phyloP scores from a whole-genome alignment of 345 rosid genomes.

The Punica granatum region DNA sequence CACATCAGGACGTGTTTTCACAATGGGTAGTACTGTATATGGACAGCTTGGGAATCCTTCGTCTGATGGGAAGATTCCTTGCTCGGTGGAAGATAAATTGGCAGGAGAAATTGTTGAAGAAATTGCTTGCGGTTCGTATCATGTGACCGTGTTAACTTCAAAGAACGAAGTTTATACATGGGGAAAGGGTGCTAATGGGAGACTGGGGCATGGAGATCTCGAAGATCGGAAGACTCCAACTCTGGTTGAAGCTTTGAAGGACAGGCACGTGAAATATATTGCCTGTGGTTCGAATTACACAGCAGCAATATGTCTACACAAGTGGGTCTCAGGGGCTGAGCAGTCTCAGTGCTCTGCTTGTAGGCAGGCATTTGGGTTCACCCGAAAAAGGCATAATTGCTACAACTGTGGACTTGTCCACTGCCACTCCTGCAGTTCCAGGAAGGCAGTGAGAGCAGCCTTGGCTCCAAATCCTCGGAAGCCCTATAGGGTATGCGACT shows the following conservation, averaged over 20 bases:
- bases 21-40: constrained; percentile 91
- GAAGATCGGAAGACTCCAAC: constrained; percentile 83
- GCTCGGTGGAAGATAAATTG: constrained; percentile 64
- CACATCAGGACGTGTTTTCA: constrained; percentile 62
- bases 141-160: constrained; percentile 71
- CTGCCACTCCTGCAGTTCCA: constrained; percentile 93
- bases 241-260: constrained; percentile 75
- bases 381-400: constrained; percentile 90
- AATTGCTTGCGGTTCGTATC: constrained; percentile 88
- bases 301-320: constrained; percentile 86
- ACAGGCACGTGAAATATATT: constrained; percentile 72
- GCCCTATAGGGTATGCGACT: constrained; percentile 89
- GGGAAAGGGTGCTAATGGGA: constrained; percentile 98
- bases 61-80: constrained; percentile 79
- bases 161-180: constrained; percentile 83
- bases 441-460: constrained; percentile 73
- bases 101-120: constrained; percentile 68
- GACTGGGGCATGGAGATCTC: constrained; percentile 86
- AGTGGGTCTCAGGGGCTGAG: constrained; percentile 88
- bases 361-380: constrained; percentile 88
- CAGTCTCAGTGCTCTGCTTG: constrained; percentile 93
- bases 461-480: constrained; percentile 81
- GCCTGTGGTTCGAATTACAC: constrained; percentile 88
- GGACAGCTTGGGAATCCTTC: constrained; percentile 88
- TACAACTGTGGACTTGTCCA: constrained; percentile 96